phyloP scores from a whole-genome alignment of 805 yeast species.

The Candida fluviatilis region DNA sequence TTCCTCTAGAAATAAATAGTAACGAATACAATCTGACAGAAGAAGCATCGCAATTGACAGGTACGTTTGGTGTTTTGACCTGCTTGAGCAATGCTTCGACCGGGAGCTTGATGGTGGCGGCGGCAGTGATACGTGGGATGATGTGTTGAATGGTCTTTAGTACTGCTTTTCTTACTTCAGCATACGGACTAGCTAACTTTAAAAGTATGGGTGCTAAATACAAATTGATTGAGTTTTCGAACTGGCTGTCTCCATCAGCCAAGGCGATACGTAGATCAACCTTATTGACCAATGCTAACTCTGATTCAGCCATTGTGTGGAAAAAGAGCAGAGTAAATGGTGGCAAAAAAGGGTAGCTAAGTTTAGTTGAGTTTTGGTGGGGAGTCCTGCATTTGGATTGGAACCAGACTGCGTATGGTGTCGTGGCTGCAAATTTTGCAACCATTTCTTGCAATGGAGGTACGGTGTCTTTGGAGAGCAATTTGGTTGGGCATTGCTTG shows the following conservation, averaged over 20 bases:
- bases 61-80: constrained; percentile 52
- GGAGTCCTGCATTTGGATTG: too few species aligned
- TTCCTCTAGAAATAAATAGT: constrained; percentile 62
- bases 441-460: too few species aligned
- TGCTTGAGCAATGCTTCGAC: constrained; percentile 58
- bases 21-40: constrained; percentile 60
- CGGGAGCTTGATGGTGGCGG: constrained; percentile 57
- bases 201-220: constrained; percentile 76
- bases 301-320: constrained; percentile 36
- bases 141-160: constrained; percentile 63
- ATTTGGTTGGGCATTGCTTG: too few species aligned
- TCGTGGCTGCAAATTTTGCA: too few species aligned
- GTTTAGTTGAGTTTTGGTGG: neutral
- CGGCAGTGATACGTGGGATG: constrained; percentile 60
- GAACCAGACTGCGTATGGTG: too few species aligned
- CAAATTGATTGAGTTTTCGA: constrained; percentile 53
- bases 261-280: constrained; percentile 81
- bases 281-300: constrained; percentile 60
- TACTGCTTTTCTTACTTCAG: constrained; percentile 62
- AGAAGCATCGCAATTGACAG: constrained; percentile 39
- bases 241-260: constrained; percentile 62
- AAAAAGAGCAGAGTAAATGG: constrained; percentile 3
- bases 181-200: constrained; percentile 70
- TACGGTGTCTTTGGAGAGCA: too few species aligned
- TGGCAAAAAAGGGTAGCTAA: constrained; percentile 5